Base-by-base conservation (phyloP, 441 rosid genomes). In the Breynia disticha region DNA sequence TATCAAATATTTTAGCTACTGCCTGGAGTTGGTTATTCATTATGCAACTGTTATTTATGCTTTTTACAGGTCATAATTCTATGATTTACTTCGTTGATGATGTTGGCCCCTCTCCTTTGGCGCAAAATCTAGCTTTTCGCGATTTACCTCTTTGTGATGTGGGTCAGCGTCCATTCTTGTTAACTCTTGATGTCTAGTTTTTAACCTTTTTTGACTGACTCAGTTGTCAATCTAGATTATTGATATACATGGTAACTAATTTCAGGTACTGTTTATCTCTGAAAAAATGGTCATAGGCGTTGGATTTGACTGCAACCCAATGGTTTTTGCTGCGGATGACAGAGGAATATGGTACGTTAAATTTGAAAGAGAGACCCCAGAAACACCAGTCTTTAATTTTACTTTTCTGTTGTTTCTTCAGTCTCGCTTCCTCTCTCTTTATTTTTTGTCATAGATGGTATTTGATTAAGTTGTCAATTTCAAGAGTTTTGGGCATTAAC, bases 141-240 rank as follows among this genome's bases (percentile, higher is more conserved):
- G 80, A 89, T 84, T 80, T 93, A 87, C 98, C 98, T 64, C 98
- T 93, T 66, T 88, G 95, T 83, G 98, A 93, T 89, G 97, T 93
- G 98, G 98, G 98, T 93, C 90, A 80, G 96, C 97, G 71, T 88
- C 84, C 90, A 77, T 80, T 74, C 76, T 77, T 70, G 69, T 78
- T 74, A 60, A 61, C 24, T 28, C 35, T 28, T 28, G 35, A 28
- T 28, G 35, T 28, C 35, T 28, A 28, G 35, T 28, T 28, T 20
- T 52, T 74, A 50, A 55, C 61, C 13, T 11, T 11, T 41, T 11
- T 41, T 11, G 61, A 48, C 68, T 68, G 52, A 53, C 50, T 64
- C 46, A 46, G 51, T 46, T 58, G 59, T 57, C 44, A 51, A 64
- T 11, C 10, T 24, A 35, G 57, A 52, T 55, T 52, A 64, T 57